Base-by-base conservation (phyloP, 2,329 filamentous ascomycete genomes). In the Aciculosporium take region DNA sequence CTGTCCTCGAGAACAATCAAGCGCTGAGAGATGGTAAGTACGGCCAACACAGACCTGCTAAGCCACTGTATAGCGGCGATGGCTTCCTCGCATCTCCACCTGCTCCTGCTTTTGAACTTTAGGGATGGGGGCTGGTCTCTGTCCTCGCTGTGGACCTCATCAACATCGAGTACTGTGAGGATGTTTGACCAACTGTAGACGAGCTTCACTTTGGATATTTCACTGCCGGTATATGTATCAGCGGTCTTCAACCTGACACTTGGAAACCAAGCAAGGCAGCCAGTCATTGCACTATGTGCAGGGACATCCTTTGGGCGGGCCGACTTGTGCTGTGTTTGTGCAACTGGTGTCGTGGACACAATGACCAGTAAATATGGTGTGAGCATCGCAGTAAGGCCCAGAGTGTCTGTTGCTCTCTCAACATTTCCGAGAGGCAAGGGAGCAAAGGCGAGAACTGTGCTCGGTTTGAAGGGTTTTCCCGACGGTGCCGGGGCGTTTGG, bases 111-210 rank as follows among this genome's bases (percentile, higher is more conserved):
- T 53, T 74, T 79, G 61, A 98, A 98, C 34, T 74, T 76, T 18
- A 96, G 73, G 36, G 71, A 79, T 1, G 85, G 75, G 3, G 84
- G 84, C 53, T 85, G 87, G 49, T 89, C 82, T 47, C 76, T 79
- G 49, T 86, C 79, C 12, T 77, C 72, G 0, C 72, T 62, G 17
- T 72, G 71, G 10, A 79, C 67, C 50, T 91, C 82, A 39, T 89
- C 79, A 9, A 96, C 77, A 48, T 98, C 91, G 20, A 98, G 65
- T 5, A 98, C 80, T 0, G 88, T 96, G 49, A 98, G 65, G n/a
- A 96, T 78, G 53, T 96, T 96, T 2, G 91, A 96, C 91, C 91
- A 98, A 60, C 88, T 95, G 63, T 98, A 98, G 0, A 85, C 89
- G 15, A 98, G 72, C 59, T 98, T 96, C 29, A 81, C 83, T 54